Percentiles rank a stretch among this genome's conserved stretches.
These are phyloP conservation scores for Gnaphalium uliginosum DNA, from an alignment of 129 eudicot species.

Conservation along the genomic window DNA sequence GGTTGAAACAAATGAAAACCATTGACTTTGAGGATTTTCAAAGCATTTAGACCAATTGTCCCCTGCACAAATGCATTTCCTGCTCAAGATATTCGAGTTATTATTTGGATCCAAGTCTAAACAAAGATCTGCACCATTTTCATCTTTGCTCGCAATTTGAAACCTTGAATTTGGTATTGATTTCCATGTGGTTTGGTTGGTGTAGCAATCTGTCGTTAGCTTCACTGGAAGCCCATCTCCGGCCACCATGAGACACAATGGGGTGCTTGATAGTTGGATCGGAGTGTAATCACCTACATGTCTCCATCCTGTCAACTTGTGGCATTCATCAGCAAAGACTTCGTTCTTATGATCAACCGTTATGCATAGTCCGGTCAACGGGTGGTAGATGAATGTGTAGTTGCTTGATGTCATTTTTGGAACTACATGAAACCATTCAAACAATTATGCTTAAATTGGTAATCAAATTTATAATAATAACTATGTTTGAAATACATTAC, in stretches of 20 bases:
- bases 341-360: constrained; percentile 13
- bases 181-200: constrained; percentile 41
- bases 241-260: constrained; percentile 37
- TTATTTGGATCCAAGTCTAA: constrained; percentile 37
- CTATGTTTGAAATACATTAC: constrained; percentile 10
- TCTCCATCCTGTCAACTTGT: constrained; percentile 36
- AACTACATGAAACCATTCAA: constrained; percentile 33
- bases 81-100: constrained; percentile 37
- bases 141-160: constrained; percentile 38
- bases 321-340: constrained; percentile 40
- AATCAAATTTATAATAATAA: not conserved
- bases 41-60: constrained; percentile 24
- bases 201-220: constrained; percentile 37
- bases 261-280: constrained; percentile 34
- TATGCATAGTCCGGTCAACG: constrained; percentile 45
- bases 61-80: constrained; percentile 43
- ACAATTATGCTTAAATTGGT: not conserved
- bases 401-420: constrained; percentile 32
- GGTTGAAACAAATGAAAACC: constrained; percentile 50
- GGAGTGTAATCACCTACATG: constrained; percentile 27
- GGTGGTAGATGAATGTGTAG: constrained; percentile 47
- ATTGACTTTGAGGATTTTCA: constrained; percentile 44
- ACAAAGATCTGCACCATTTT: constrained; percentile 40
- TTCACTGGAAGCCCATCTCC: constrained; percentile 54
- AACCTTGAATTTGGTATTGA: constrained; percentile 30